Evolutionary conservation across 1,139 yeast genomes (phyloP).

Genomic region (Debaryomyces robertsiae): DNA sequence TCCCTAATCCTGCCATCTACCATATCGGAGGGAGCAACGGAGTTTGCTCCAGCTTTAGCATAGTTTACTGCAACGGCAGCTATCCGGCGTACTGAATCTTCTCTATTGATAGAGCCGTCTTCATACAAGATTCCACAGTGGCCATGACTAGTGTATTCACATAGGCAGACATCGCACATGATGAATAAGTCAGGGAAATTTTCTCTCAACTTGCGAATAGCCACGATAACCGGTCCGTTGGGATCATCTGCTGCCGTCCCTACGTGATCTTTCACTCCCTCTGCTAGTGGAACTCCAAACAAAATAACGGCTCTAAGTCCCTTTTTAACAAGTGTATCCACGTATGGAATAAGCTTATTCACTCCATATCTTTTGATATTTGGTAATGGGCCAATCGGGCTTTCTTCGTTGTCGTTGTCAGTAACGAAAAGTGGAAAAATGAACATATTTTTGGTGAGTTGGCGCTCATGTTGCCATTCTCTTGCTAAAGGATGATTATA

Average conservation of each 20-base stretch:
- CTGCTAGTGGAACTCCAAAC: conserved; percentile 86
- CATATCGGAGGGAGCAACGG: conserved; percentile 98
- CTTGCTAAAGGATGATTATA: conserved; percentile 88
- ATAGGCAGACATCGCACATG: conserved; percentile 93
- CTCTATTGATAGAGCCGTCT: conserved; percentile 84
- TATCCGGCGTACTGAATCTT: conserved; percentile 72
- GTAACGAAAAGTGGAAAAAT: conserved; percentile 90
- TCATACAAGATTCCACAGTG: conserved; percentile 91
- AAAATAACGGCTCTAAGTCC: conserved; percentile 86
- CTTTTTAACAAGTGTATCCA: conserved; percentile 67
- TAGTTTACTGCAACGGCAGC: conserved; percentile 96
- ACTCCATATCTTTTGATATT: conserved; percentile 87
- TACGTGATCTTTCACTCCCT: conserved; percentile 71
- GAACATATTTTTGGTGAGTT: conserved; percentile 82
- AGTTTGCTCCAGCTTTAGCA: conserved; percentile 93
- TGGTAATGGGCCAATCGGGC: conserved; percentile 74
- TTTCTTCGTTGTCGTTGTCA: conserved; percentile 81
- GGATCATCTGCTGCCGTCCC: conserved; percentile 98
- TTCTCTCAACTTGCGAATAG: conserved; percentile 63
- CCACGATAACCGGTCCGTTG: conserved; percentile 87
- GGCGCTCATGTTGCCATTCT: conserved; percentile 89
- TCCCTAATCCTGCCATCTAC: conserved; percentile 92
- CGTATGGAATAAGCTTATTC: conserved; percentile 74
- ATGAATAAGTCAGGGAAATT: conserved; percentile 82
- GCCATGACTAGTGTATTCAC: conserved; percentile 96